Percentiles rank a stretch among this genome's conserved stretches.
Evolutionary conservation across 2,329 filamentous ascomycete species (phyloP).

Genomic region (Monilinia polystroma): DNA sequence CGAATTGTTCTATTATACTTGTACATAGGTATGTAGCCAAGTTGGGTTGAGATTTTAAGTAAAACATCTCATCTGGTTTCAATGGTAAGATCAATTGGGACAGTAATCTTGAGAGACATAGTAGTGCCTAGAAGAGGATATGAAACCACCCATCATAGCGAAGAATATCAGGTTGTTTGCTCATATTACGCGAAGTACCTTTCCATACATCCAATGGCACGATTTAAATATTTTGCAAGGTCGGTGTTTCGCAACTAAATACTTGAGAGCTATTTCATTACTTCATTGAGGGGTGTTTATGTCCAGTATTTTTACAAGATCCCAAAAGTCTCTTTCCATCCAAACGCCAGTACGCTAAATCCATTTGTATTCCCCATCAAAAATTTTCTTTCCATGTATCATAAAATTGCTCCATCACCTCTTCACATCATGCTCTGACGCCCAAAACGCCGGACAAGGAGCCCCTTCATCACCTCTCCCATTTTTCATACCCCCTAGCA

Average conservation of each 20-base stretch:
- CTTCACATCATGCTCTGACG: slow-evolving; percentile 8
- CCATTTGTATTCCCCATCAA: neutral
- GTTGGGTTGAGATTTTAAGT: neutral
- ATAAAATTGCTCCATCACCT: neutral
- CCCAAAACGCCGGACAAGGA: slow-evolving; percentile 38
- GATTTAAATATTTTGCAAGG: neutral
- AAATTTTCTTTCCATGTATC: neutral
- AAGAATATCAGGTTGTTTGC: neutral
- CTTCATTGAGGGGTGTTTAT: slow-evolving; percentile 21
- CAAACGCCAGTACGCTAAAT: slow-evolving; percentile 18
- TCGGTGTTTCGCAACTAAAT: neutral
- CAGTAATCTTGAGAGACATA: neutral
- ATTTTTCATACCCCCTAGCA: slow-evolving; percentile 71
- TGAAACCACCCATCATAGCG: neutral
- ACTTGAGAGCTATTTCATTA: neutral
- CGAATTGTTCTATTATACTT: neutral
- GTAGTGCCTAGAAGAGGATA: neutral
- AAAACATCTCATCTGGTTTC: neutral
- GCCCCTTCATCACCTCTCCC: slow-evolving; percentile 33
- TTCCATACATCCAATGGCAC: neutral
- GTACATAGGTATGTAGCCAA: neutral
- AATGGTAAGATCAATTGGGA: neutral
- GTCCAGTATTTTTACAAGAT: neutral
- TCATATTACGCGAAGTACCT: neutral
- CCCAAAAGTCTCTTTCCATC: slow-evolving; percentile 2